phyloP scores from a whole-genome alignment of 2,329 filamentous ascomycete genomes.

The Cordyceps farinosa region DNA sequence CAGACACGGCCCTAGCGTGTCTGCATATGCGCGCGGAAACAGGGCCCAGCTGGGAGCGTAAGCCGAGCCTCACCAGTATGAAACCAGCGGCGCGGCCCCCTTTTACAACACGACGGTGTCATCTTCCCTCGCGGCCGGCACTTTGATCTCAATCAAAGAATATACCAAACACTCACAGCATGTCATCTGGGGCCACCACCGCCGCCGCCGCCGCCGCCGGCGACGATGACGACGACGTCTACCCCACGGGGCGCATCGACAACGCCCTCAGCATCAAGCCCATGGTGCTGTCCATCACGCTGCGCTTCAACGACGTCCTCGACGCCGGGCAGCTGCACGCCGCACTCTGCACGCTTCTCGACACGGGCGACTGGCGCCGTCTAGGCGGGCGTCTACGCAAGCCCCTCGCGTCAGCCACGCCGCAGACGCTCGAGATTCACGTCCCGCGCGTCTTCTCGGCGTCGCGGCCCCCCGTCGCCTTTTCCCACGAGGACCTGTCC shows the following conservation, averaged over 20 bases:
- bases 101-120: too few relatives aligned
- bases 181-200: not conserved
- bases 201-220: not conserved
- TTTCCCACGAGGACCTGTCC: not conserved
- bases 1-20: too few relatives aligned
- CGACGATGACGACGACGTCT: not conserved
- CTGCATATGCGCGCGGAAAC: too few relatives aligned
- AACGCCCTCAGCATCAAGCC: slow-evolving; percentile 1
- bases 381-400: slow-evolving; percentile 40
- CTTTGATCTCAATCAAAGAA: too few relatives aligned
- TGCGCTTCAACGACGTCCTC: slow-evolving; percentile 6
- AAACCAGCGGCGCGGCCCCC: too few relatives aligned
- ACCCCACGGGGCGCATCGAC: slow-evolving; percentile 7
- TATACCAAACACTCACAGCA: too few relatives aligned
- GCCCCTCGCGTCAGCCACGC: not conserved
- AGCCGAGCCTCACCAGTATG: too few relatives aligned
- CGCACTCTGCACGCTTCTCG: slow-evolving; percentile 37
- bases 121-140: too few relatives aligned
- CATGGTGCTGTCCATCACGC: slow-evolving; percentile 1
- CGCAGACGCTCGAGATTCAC: not conserved
- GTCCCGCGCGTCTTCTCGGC: not conserved
- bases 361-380: slow-evolving; percentile 44
- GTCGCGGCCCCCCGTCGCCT: not conserved
- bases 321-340: slow-evolving; percentile 37
- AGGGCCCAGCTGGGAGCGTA: too few relatives aligned